These are phyloP conservation scores for Candida sakaeoensis DNA, from an alignment of 805 yeast genomes.

Conservation along the genomic window DNA sequence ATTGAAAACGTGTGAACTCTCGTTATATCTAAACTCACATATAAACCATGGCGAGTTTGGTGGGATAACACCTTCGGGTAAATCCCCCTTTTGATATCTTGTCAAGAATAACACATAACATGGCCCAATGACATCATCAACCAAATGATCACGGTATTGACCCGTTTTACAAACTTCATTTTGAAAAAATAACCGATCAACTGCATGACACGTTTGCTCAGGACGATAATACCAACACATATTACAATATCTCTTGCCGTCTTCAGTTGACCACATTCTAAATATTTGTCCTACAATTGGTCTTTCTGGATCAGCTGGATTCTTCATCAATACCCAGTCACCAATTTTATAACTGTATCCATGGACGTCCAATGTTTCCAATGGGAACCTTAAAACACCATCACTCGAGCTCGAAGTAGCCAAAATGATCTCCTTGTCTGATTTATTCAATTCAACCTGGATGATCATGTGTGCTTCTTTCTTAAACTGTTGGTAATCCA, in stretches of 20 bases:
- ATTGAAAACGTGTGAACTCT: constrained; percentile 83
- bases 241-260: constrained; percentile 77
- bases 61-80: constrained; percentile 58
- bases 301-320: constrained; percentile 82
- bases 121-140: constrained; percentile 85
- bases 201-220: constrained; percentile 94
- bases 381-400: constrained; percentile 64
- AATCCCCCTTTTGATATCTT: constrained; percentile 91
- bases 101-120: constrained; percentile 95
- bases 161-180: constrained; percentile 97
- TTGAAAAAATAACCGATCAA: constrained; percentile 82
- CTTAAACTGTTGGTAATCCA: constrained; percentile 64
- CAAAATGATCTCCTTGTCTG: constrained; percentile 69
- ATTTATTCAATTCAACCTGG: constrained; percentile 70
- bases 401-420: constrained; percentile 41
- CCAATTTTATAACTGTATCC: constrained; percentile 81
- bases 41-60: constrained; percentile 82
- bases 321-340: constrained; percentile 88
- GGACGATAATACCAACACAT: constrained; percentile 98
- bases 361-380: constrained; percentile 68
- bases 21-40: constrained; percentile 94
- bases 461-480: constrained; percentile 52
- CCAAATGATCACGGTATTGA: constrained; percentile 90
- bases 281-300: constrained; percentile 95
- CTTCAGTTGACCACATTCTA: constrained; percentile 89